Evolutionary conservation across 2,329 filamentous ascomycete species (phyloP), one percentile per base, ranked within the genome.

Genomic region (Colletotrichum caudatum): DNA sequence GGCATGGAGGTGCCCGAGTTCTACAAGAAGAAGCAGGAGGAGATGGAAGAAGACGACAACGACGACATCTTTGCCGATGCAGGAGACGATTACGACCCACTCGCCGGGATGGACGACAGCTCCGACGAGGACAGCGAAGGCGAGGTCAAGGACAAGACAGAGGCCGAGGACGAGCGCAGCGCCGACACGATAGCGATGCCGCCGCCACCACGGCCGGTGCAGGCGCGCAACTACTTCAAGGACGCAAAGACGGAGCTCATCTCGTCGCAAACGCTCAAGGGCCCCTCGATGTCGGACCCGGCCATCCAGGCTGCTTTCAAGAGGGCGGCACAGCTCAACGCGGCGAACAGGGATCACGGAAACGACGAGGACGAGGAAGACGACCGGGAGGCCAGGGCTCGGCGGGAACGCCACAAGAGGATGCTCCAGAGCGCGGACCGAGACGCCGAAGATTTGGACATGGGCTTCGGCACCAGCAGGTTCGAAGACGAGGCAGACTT

Each of bases 401-500:
- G 90, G 73, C 88, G 92, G 73, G 90, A 91, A 61, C 91, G 92
- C 9, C 89, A 91, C 63, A 92, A 90, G 80, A 92, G 89, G 74
- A 92, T 98, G 84, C 85, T 98, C 7, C 85, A 91, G 76, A 87
- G 87, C 71, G 89, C 91, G 66, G 92, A 93, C 75, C 89, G 95
- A 59, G 95, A 98, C 79, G 90, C 94, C 59, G 91, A 95, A 69
- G 95, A 99, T 81, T 88, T 99, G 82, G 96, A 99, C 78, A 89
- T 98, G 86, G 95, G 95, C 72, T 98, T 99, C 78, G 96, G 96
- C 44, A 93, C 91, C 26, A 96, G 92, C 78, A 88, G 95, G 37
- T 92, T 94, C 77, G 94, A 93, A 65, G 96, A 98, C 77, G 94
- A 95, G 61, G 95, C 95, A 71, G 95, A 97, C 74, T 88, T 92